Percentiles rank a stretch among this genome's conserved stretches.
phyloP scores from a whole-genome alignment of 495 filamentous ascomycete species.

The Friedmanniomyces endolithicus region DNA sequence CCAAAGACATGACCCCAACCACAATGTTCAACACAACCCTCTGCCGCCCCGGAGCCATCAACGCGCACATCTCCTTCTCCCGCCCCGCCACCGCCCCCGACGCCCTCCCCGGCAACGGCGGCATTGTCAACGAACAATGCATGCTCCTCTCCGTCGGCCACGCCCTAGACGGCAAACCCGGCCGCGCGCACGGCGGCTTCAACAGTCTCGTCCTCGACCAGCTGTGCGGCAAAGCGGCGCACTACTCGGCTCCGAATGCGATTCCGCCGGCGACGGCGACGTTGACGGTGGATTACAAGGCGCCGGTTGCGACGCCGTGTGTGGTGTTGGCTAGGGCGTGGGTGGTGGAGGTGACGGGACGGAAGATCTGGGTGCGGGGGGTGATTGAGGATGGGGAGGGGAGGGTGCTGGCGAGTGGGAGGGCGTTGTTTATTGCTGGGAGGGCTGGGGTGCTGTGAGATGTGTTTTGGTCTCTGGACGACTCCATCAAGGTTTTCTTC shows the following conservation, averaged over 20 bases:
- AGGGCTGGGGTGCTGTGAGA: background rate
- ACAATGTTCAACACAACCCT: constrained; percentile 14
- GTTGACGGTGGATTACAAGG: constrained; percentile 19
- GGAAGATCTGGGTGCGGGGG: constrained; percentile 17
- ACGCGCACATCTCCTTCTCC: constrained; percentile 9
- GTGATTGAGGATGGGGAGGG: constrained; percentile 17
- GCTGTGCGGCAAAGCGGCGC: background rate
- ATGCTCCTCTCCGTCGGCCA: constrained; percentile 15
- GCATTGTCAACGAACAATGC: constrained; percentile 13
- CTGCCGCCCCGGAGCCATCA: constrained; percentile 9
- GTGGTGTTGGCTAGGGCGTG: constrained; percentile 18
- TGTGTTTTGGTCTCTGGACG: too few species aligned
- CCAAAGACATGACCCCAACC: background rate
- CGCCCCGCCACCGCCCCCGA: constrained; percentile 12
- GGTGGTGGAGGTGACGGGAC: constrained; percentile 9
- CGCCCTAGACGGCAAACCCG: constrained; percentile 10
- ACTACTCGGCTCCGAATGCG: background rate
- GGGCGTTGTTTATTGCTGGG: constrained; percentile 16
- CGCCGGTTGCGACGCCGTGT: constrained; percentile 13
- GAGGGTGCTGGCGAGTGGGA: constrained; percentile 9
- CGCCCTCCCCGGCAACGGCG: background rate
- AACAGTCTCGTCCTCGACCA: constrained; percentile 16
- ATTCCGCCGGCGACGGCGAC: constrained; percentile 16
- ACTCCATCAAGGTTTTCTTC: too few species aligned
- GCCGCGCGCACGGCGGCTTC: constrained; percentile 19